Base-by-base conservation (phyloP, 345 rosid genomes). In the Luvunga scandens region DNA sequence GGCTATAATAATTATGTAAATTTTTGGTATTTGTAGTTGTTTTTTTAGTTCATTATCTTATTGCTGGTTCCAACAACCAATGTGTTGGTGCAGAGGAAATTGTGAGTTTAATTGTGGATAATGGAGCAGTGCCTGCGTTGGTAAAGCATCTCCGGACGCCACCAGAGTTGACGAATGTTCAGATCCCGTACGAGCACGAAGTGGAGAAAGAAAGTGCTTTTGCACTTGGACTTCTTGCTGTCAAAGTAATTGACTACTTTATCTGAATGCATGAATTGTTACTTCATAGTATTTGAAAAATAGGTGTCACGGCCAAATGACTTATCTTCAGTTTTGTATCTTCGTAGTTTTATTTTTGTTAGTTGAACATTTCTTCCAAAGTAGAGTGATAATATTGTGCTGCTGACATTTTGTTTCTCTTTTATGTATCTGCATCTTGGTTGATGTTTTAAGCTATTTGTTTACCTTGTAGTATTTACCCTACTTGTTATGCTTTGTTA, bases 91-190 rank as follows among this genome's bases (percentile, higher is more conserved):
- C 80, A 93, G 98, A 89, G 78, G 92, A 88, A 50, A 45, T 79
- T 22, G 89, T 90, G 75, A 81, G 88, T 60, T 65, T 77, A 75
- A 87, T 93, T 13, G 92, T 91, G 76, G 89, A 85, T 9, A 87
- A 85, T 56, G 95, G 91, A 16, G 94, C 89, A 7, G 86, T 93
- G 30, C 91, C 91, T 83, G 85, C 85, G 19, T 80, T 93, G 81
- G 86, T 90, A 61, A 83, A 27, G 74, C 89, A 88, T 78, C 86
- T 93, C 73, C 86, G 76, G 72, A 72, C 84, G 0, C 85, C 88
- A 1, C 80, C 75, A 36, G 34, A 72, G 13, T 70, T 2, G 36
- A 59, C 36, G 34, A 72, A 70, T 19, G 77, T 24, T 10, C 79
- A 72, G 16, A 60, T 67, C 28, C 78, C 77, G 0, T 81, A 79